A percentile compares a stretch with the other conserved stretches of the same genome.
Evolutionary conservation across 257 asterid genomes (phyloP).

Genomic region (Gentiana straminea): DNA sequence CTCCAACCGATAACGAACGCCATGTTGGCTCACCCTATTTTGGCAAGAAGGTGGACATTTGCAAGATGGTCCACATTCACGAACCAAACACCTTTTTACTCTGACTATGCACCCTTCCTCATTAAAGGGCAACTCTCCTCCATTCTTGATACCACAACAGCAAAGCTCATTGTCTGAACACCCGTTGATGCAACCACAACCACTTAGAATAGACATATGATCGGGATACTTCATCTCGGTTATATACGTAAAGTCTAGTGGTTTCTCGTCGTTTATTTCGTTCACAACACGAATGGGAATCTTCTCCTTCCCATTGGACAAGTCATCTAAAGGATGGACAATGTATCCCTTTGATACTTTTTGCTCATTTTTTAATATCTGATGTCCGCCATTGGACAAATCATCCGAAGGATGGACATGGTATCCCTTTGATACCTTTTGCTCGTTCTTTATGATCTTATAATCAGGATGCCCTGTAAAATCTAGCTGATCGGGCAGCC

Average conservation of each 20-base stretch:
- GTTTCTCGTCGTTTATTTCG: constrained; percentile 24
- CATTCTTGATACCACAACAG: constrained; percentile 27
- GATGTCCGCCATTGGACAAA: too few species aligned
- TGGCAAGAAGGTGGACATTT: constrained; percentile 43
- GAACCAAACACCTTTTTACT: constrained; percentile 15
- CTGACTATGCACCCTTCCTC: constrained; percentile 15
- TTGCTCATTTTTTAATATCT: not conserved
- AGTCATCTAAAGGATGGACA: constrained; percentile 19
- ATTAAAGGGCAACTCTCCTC: constrained; percentile 49
- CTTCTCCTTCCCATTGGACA: constrained; percentile 36
- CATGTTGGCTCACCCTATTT: constrained; percentile 43
- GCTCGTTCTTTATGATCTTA: not conserved
- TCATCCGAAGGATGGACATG: constrained; percentile 14
- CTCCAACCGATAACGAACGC: constrained; percentile 28
- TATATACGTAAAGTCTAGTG: constrained; percentile 30
- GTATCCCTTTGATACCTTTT: not conserved
- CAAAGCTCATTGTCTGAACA: constrained; percentile 29
- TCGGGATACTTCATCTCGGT: constrained; percentile 17
- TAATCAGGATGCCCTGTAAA: not conserved
- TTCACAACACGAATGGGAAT: constrained; percentile 25
- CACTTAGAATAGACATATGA: constrained; percentile 3
- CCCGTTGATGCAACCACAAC: constrained; percentile 34
- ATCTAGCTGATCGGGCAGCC: constrained; percentile 25
- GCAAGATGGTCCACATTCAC: constrained; percentile 49
- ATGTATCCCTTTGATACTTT: not conserved